Base-by-base conservation (phyloP, 495 filamentous ascomycete species). In the Talaromyces adpressus region DNA sequence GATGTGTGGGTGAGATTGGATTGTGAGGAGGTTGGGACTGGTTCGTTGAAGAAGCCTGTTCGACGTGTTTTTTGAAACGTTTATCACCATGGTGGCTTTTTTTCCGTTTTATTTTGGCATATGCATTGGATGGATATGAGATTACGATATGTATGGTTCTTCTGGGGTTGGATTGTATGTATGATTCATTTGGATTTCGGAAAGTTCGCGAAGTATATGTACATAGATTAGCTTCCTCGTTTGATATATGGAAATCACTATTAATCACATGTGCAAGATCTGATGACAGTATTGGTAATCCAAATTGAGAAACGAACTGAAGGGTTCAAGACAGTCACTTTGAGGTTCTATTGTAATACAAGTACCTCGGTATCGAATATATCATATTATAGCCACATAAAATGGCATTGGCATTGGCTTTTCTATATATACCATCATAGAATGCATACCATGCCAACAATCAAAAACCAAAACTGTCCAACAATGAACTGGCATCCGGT, bases 391-490 rank as follows among this genome's bases (percentile, higher is more conserved):
- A 27, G 25, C 14, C 20, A 25, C 14, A 27, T 18, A 27, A 4
- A 22, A 11, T 4, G 20, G 22, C 9, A 54, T 20, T 54, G 23
- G 49, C 18, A 8, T 22, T 20, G 20, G 29, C 14, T 34, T 12
- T 62, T 14, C 57, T 49, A 62, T 9, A 27, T 12, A 12, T 2
- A 5, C 14, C 1, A 6, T 23, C 4, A 27, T 27, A 27, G 25
- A 54, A 27, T 27, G 51, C 51, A n/a, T n/a, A 27, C 20, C 51
- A 53, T 53, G 52, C 11, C 16, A 27, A 29, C 51, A 29, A 32
- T 65, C 72, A 81, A 62, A 91, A 91, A 16, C 89, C 89, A 82
- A 92, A 92, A 71, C 82, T 91, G 78, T 91, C 89, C 66, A 92
- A 72, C 69, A 92, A 72, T 57, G 87, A 90, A 76, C 86, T 95